Base-by-base conservation (phyloP, 1,284 basidiomycete species). In the Cryptococcus hybrid region DNA sequence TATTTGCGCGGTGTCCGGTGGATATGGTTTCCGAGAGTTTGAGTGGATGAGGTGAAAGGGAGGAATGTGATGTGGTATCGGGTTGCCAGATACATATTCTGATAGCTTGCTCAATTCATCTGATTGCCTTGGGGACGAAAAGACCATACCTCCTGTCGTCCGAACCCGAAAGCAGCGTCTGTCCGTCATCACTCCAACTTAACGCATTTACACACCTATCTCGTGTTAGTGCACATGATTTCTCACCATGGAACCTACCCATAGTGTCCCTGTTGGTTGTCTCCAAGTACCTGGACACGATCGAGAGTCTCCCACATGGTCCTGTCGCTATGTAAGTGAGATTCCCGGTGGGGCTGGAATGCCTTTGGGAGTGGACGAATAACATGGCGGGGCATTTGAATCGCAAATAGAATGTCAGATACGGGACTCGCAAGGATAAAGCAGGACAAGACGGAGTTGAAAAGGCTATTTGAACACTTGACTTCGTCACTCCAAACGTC, bases 1-100 rank as follows among this genome's bases (percentile, higher is more conserved):
- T 92, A 71, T 96, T 96, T 13, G 83, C 85, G 35, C 80, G 82
- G 77, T 97, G 93, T 1, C 89, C 90, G 1, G 90, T 92, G 11
- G 82, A 71, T 58, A 92, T 86, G 0, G 67, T 59, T 84, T 84
- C 43, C 80, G 80, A 58, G 80, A 83, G 72, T 83, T 88, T 56
- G 76, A 80, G 74, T 83, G 90, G 52, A 85, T 88, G 75, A 79
- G 88, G 65, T 75, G 82, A 60, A 63, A 59, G 9, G 5, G 63
- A 55, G 12, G 58, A 45, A 12, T 51, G 49, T 15, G 15, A 15
- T 15, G 40, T 15, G 9, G 55, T 35, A 49, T 67, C 63, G 3
- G 64, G 57, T 18, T 61, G 80, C 88, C 88, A 88, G 70, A 93
- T 79, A 74, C 88, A 82, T 62, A 90, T 78, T 55, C 85, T 84